Conservation (phyloP, 1,284 basidiomycete genomes). For the Cerrena zonata region DNA sequence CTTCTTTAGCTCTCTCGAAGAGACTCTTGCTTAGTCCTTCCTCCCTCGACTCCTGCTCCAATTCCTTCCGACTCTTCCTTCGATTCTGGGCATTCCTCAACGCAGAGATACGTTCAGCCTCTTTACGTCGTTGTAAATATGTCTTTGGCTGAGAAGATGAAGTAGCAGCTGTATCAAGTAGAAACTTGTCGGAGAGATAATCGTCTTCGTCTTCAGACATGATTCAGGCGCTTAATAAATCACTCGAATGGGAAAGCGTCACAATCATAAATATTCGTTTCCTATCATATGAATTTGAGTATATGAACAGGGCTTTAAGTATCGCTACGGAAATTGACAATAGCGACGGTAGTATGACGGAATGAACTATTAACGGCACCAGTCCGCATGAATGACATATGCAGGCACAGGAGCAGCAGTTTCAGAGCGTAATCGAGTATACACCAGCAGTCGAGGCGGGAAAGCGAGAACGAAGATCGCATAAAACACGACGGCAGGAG, state of each 20-base stretch:
- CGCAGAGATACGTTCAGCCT: conserved; percentile 50
- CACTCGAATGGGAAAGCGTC: conserved; percentile 7
- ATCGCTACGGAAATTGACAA: conserved; percentile 1
- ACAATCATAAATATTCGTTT: conserved; percentile 11
- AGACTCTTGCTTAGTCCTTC: conserved; percentile 73
- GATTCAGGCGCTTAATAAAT: conserved; percentile 11
- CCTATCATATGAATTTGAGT: conserved; percentile 4
- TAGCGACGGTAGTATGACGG: conserved; percentile 16
- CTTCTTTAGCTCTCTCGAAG: conserved; percentile 69
- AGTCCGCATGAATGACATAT: conserved; percentile 31
- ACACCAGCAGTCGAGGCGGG: conserved; percentile 3
- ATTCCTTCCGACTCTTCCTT: conserved; percentile 57
- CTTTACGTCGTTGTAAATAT: conserved; percentile 63
- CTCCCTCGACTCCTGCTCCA: conserved; percentile 68
- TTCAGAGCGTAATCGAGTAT: not conserved
- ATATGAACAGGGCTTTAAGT: conserved; percentile 11
- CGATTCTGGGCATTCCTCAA: conserved; percentile 61
- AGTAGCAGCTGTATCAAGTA: conserved; percentile 37
- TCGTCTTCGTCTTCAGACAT: conserved; percentile 73
- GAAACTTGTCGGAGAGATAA: conserved; percentile 81
- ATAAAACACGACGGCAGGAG: not conserved
- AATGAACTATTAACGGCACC: conserved; percentile 37
- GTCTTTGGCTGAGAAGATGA: conserved; percentile 42
- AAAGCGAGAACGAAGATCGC: conserved; percentile 3
- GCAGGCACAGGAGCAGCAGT: conserved; percentile 3